phyloP scores from a whole-genome alignment of 306 rosid species.

The Chamaecrista fasciculata region DNA sequence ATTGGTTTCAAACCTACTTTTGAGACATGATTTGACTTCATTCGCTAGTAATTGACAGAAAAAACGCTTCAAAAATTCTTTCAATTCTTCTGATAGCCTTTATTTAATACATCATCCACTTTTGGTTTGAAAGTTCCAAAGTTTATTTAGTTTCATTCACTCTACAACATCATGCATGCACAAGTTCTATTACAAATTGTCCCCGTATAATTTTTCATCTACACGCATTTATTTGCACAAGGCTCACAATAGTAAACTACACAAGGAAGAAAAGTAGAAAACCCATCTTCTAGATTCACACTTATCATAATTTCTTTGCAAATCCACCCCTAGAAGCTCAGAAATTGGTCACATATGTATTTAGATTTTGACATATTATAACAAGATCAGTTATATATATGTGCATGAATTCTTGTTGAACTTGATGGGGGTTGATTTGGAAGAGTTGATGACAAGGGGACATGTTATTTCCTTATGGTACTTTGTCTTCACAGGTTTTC shows the following conservation, averaged over 20 bases:
- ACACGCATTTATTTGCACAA: slow-evolving; percentile 36
- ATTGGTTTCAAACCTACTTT: no score
- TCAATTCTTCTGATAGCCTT: no score
- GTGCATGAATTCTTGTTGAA: slow-evolving; percentile 70
- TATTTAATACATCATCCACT: no score
- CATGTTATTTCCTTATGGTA: slow-evolving; percentile 66
- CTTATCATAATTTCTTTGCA: slow-evolving; percentile 14
- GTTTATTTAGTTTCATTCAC: no score
- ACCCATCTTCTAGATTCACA: slow-evolving; percentile 12
- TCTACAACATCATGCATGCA: no score
- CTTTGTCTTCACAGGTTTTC: slow-evolving; percentile 73
- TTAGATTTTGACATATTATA: no score
- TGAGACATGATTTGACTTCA: no score
- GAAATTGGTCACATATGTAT: neutral
- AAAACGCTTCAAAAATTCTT: no score
- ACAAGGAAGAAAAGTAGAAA: neutral
- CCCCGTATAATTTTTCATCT: neutral
- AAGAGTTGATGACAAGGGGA: slow-evolving; percentile 53
- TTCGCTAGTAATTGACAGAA: no score
- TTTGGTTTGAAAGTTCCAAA: no score
- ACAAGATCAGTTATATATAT: slow-evolving; percentile 45
- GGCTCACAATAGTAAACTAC: slow-evolving; percentile 19
- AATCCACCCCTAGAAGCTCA: slow-evolving; percentile 8
- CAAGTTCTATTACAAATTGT: neutral
- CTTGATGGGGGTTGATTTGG: slow-evolving; percentile 59